A percentile compares a stretch with the other conserved stretches of the same genome.
phyloP scores from a whole-genome alignment of 805 yeast species.

The Metschnikowia corniflorae region DNA sequence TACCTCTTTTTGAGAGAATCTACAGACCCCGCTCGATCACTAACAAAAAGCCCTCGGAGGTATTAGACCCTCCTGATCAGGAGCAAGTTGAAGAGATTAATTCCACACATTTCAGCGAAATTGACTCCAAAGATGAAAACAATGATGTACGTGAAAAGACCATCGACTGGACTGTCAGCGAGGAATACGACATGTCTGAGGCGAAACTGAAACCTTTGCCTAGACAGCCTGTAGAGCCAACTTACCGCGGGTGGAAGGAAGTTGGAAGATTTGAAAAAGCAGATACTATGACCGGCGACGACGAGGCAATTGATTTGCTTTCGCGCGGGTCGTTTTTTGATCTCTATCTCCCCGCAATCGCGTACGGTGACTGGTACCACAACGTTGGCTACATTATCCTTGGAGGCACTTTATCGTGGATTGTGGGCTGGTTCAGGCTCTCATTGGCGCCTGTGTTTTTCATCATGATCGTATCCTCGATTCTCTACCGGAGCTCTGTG shows the following conservation, averaged over 20 bases:
- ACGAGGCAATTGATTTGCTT: slow-evolving; percentile 67
- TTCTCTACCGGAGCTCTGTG: slow-evolving; percentile 79
- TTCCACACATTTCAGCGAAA: slow-evolving; percentile 6
- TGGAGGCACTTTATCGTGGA: slow-evolving; percentile 72
- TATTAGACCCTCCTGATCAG: slow-evolving; percentile 34
- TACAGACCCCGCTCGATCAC: too few relatives aligned
- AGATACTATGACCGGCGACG: slow-evolving; percentile 62
- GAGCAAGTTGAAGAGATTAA: slow-evolving; percentile 14
- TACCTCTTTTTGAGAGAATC: too few relatives aligned
- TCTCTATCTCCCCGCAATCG: slow-evolving; percentile 64
- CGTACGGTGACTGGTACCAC: slow-evolving; percentile 97
- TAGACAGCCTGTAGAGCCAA: slow-evolving; percentile 57
- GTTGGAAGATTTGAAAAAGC: slow-evolving; percentile 81
- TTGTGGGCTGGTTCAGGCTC: slow-evolving; percentile 72
- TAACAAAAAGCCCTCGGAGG: slow-evolving; percentile 31
- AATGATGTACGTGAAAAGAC: slow-evolving; percentile 12
- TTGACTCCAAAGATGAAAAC: slow-evolving; percentile 2
- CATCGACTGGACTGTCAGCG: slow-evolving; percentile 31
- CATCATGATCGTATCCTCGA: slow-evolving; percentile 55
- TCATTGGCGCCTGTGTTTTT: slow-evolving; percentile 80
- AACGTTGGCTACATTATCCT: slow-evolving; percentile 66
- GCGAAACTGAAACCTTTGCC: slow-evolving; percentile 37
- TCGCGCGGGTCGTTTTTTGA: slow-evolving; percentile 73
- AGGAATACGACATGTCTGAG: slow-evolving; percentile 33
- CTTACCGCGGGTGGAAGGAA: slow-evolving; percentile 92